Evolutionary conservation across 2,329 filamentous ascomycete genomes (phyloP), one percentile per base, ranked within the genome.

Genomic region (Plenodomus lindquistii): DNA sequence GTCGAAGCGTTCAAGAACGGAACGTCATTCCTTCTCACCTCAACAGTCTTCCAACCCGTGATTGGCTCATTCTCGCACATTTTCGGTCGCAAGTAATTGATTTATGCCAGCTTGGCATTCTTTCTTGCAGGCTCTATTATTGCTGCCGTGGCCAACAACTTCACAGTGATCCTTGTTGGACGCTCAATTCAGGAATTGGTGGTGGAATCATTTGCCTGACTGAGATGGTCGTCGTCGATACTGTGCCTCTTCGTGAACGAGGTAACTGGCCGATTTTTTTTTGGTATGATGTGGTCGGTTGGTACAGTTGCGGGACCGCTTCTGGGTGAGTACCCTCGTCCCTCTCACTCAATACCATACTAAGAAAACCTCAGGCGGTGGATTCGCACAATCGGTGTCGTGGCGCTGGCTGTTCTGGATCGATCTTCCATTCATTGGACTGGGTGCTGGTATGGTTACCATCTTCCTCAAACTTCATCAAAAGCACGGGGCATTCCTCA

Each of bases 401-500:
- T 85, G 83, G 84, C 70, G 79, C 8, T 87, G 84, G 84, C 80
- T 87, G 10, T 85, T 86, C 62, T 88, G 80, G 77, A 76, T 85
- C 57, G 87, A 86, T 55, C 69, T 85, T 1, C 82, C 83, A 2
- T 79, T 85, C 59, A 74, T 78, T 22, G 80, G 71, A 2, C 48
- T 82, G n/a, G 78, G 77, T 2, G 65, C 73, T 15, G 55, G 77
- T 31, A 66, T 82, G 54, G 70, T 82, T 15, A 68, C 77, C 0
- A 37, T 84, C 19, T 85, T 83, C 67, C 70, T 85, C 13, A 74
- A 77, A n/a, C 73, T 84, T 37, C 75, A 78, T 44, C 71, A 76
- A 43, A 64, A 77, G 7, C 76, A 78, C 1, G 75, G 72, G 38
- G 73, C 74, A n/a, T 68, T 83, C 42, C 18, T 70, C 1, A 62